Evolutionary conservation across 176 grass and related monocot species (phyloP).

Genomic region (Lolium perenne): DNA sequence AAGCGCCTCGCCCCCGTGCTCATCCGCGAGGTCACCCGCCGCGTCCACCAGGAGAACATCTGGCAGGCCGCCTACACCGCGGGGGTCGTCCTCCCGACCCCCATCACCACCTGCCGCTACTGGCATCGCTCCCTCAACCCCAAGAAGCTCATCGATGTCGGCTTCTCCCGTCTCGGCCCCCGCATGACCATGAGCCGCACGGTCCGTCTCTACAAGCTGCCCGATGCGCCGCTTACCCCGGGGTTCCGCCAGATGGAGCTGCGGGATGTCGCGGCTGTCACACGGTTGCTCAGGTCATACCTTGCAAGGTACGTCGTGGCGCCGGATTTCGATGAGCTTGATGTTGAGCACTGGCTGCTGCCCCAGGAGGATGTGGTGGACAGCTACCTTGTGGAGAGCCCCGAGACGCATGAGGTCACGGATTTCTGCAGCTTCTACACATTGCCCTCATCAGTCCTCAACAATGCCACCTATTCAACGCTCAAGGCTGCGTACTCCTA

Average conservation of each 20-base stretch:
- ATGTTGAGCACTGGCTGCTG: slow-evolving; percentile 98
- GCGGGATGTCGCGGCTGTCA: slow-evolving; percentile 84
- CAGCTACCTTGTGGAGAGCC: slow-evolving; percentile 96
- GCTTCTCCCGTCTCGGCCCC: slow-evolving; percentile 84
- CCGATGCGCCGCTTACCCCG: slow-evolving; percentile 73
- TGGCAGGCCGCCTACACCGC: slow-evolving; percentile 99
- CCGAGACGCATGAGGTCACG: slow-evolving; percentile 89
- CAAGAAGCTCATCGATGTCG: slow-evolving; percentile 96
- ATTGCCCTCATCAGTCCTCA: slow-evolving; percentile 83
- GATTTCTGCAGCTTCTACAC: slow-evolving; percentile 99
- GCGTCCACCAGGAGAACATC: slow-evolving; percentile 95
- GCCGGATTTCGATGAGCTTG: slow-evolving; percentile 90
- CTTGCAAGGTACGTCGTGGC: slow-evolving; percentile 75
- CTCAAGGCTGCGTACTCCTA: slow-evolving; percentile 97
- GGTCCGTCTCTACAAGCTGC: slow-evolving; percentile 90
- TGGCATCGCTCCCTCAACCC: slow-evolving; percentile 97
- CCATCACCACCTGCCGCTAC: slow-evolving; percentile 95
- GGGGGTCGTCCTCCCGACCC: slow-evolving; percentile 87
- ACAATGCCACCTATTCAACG: slow-evolving; percentile 80
- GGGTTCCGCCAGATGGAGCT: slow-evolving; percentile 95
- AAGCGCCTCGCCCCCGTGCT: slow-evolving; percentile 98
- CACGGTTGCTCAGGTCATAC: slow-evolving; percentile 76
- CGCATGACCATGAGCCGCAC: slow-evolving; percentile 99
- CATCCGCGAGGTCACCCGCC: slow-evolving; percentile 95
- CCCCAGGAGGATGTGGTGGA: slow-evolving; percentile 85